These are phyloP conservation scores for Aureobasidium sp. DNA, from an alignment of 2,329 filamentous ascomycete species.

Conservation along the genomic window DNA sequence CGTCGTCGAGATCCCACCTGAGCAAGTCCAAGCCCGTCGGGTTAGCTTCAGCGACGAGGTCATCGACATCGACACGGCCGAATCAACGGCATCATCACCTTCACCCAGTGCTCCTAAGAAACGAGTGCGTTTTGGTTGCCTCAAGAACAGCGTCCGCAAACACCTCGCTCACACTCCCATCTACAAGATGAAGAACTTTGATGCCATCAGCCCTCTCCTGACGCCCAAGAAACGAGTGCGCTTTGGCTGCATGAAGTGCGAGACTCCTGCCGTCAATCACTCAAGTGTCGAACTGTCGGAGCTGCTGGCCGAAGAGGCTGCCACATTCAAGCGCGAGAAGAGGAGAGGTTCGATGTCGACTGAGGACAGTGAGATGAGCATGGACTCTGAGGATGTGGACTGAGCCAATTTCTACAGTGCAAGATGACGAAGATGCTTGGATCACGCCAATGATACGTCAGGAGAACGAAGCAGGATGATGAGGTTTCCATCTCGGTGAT, in stretches of 20 bases:
- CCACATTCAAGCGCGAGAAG: conserved; percentile 14
- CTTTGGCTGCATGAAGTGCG: conserved; percentile 13
- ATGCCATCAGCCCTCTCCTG: conserved; percentile 6
- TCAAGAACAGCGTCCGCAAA: conserved; percentile 3
- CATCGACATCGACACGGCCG: conserved; percentile 13
- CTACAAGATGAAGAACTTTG: conserved; percentile 15
- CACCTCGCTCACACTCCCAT: conserved; percentile 9
- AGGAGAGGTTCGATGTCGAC: conserved; percentile 3
- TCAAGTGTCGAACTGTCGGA: not conserved
- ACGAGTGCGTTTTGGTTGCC: conserved; percentile 14
- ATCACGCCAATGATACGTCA: not conserved
- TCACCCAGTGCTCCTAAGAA: not conserved
- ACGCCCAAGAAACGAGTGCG: conserved; percentile 11
- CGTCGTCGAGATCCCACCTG: conserved; percentile 3
- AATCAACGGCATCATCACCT: not conserved
- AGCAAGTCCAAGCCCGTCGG: not conserved
- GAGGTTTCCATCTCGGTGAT: not conserved
- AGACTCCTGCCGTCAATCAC: not conserved
- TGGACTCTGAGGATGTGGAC: not conserved
- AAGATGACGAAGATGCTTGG: not conserved
- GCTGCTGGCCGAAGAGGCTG: conserved; percentile 6
- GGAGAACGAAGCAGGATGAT: not conserved
- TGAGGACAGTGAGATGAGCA: not conserved
- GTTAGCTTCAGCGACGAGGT: conserved; percentile 14
- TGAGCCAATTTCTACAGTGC: not conserved